Evolutionary conservation across 2,329 filamentous ascomycete genomes (phyloP).

Genomic region (Dactylellina haptotyla): DNA sequence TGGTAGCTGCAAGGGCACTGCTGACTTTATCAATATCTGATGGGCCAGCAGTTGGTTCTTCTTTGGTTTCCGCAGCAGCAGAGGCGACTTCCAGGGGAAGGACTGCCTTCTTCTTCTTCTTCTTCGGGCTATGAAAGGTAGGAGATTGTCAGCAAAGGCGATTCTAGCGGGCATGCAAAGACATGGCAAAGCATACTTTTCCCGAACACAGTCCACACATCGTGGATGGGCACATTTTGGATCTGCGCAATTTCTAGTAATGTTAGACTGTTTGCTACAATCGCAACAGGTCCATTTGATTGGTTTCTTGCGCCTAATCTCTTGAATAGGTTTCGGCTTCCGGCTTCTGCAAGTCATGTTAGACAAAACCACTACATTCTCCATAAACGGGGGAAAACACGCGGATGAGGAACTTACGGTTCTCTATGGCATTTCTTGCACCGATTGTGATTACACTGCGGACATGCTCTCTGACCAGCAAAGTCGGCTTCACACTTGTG

Average conservation of each 20-base stretch:
- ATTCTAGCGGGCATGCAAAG: neutral
- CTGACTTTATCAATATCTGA: constrained; percentile 42
- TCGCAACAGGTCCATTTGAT: constrained; percentile 50
- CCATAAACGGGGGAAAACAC: neutral
- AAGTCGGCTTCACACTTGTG: constrained; percentile 78
- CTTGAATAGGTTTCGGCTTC: constrained; percentile 37
- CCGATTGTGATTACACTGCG: constrained; percentile 75
- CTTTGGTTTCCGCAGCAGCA: constrained; percentile 23
- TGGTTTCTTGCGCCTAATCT: constrained; percentile 34
- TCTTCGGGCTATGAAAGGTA: constrained; percentile 31
- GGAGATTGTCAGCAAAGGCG: neutral
- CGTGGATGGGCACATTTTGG: constrained; percentile 35
- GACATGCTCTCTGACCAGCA: constrained; percentile 71
- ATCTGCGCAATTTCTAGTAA: constrained; percentile 30
- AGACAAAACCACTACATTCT: neutral
- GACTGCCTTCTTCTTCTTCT: constrained; percentile 48
- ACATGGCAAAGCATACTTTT: constrained; percentile 29
- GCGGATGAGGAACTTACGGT: constrained; percentile 69
- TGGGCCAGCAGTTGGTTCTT: neutral
- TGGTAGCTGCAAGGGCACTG: constrained; percentile 42
- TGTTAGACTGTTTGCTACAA: constrained; percentile 28
- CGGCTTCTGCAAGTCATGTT: constrained; percentile 15
- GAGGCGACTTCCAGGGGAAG: constrained; percentile 12
- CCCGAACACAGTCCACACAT: constrained; percentile 40
- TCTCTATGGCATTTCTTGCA: constrained; percentile 84